phyloP scores from a whole-genome alignment of 2,329 filamentous ascomycete species.

The Fragosphaeria purpurea region DNA sequence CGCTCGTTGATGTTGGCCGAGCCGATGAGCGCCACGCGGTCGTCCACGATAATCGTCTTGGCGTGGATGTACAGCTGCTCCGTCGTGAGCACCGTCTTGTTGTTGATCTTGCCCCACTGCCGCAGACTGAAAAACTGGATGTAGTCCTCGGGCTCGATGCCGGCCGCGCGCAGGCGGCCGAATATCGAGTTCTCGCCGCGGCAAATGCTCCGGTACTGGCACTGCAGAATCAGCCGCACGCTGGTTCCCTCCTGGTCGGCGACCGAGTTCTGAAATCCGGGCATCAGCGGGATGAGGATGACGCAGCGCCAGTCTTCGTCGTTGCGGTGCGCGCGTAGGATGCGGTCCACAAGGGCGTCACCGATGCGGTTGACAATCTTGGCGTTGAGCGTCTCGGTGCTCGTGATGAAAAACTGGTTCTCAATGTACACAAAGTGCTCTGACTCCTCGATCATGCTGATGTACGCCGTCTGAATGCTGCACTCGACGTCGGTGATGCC shows the following conservation, averaged over 20 bases:
- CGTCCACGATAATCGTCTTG: conserved; percentile 93
- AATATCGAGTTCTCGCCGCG: conserved; percentile 89
- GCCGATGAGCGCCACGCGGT: conserved; percentile 84
- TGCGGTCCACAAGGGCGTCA: conserved; percentile 86
- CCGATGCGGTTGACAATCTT: conserved; percentile 90
- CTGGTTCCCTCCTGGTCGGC: conserved; percentile 90
- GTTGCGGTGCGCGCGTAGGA: conserved; percentile 72
- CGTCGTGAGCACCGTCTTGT: conserved; percentile 72
- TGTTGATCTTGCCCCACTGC: conserved; percentile 84
- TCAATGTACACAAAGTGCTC: conserved; percentile 88
- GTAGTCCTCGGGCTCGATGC: conserved; percentile 88
- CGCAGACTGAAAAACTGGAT: conserved; percentile 91
- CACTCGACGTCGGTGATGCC: conserved; percentile 81
- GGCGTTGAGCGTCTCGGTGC: conserved; percentile 75
- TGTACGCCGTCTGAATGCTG: conserved; percentile 92
- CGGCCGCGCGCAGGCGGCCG: conserved; percentile 64
- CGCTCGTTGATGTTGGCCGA: conserved; percentile 98
- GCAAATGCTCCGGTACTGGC: conserved; percentile 92
- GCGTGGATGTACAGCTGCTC: conserved; percentile 98
- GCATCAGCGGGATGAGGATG: conserved; percentile 88
- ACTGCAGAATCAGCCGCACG: conserved; percentile 91
- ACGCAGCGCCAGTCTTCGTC: conserved; percentile 84
- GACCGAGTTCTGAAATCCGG: conserved; percentile 96
- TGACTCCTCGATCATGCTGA: conserved; percentile 88
- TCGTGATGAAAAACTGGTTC: conserved; percentile 89